A percentile compares a stretch with the other conserved stretches of the same genome.
Evolutionary conservation across 2,329 filamentous ascomycete species (phyloP).

Genomic region (Scorias spongiosa): DNA sequence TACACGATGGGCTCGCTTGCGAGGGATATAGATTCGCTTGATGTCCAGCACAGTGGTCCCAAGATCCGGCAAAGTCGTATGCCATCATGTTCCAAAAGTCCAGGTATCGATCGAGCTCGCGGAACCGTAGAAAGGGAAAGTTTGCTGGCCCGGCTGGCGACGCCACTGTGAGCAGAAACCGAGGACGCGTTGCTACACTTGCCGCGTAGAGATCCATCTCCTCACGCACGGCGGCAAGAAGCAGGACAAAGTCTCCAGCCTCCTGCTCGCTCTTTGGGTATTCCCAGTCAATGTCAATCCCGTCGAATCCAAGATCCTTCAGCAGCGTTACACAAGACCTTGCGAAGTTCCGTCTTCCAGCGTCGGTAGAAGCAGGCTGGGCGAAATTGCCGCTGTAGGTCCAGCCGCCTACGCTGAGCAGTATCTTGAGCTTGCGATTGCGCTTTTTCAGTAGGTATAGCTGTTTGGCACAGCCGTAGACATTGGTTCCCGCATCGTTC

Average conservation of each 20-base stretch:
- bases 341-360: slow-evolving; percentile 51
- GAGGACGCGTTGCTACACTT: slow-evolving; percentile 18
- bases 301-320: slow-evolving; percentile 59
- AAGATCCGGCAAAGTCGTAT: slow-evolving; percentile 54
- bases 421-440: slow-evolving; percentile 60
- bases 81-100: slow-evolving; percentile 39
- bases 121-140: slow-evolving; percentile 26
- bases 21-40: slow-evolving; percentile 63
- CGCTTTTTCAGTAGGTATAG: slow-evolving; percentile 60
- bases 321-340: slow-evolving; percentile 58
- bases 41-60: slow-evolving; percentile 59
- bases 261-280: slow-evolving; percentile 28
- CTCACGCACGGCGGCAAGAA: slow-evolving; percentile 24
- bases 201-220: slow-evolving; percentile 27
- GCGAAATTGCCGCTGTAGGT: slow-evolving; percentile 67
- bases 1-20: slow-evolving; percentile 41
- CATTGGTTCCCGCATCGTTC: slow-evolving; percentile 50
- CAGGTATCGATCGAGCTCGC: slow-evolving; percentile 25
- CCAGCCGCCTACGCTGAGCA: slow-evolving; percentile 76
- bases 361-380: slow-evolving; percentile 46
- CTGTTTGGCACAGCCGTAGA: slow-evolving; percentile 66
- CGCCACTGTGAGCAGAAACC: slow-evolving; percentile 30
- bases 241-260: slow-evolving; percentile 23
- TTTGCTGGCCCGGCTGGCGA: slow-evolving; percentile 29
- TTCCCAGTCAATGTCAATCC: slow-evolving; percentile 35